A percentile compares a stretch with the other conserved stretches of the same genome.
Evolutionary conservation across 2,329 filamentous ascomycete species (phyloP).

Genomic region (Epichloe festucae): DNA sequence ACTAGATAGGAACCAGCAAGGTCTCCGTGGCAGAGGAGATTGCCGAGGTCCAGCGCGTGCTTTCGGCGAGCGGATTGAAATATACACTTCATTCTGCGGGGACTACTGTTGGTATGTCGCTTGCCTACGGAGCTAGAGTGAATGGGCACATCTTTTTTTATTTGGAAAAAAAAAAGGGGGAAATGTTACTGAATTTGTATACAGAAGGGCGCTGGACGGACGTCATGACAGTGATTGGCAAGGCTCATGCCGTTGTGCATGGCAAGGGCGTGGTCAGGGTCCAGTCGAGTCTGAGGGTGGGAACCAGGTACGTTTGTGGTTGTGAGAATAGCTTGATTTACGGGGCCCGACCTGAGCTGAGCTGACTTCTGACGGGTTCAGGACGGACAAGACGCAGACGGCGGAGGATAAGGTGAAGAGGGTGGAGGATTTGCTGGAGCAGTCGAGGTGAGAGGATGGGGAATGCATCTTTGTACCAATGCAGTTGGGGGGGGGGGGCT

Average conservation of each 20-base stretch:
- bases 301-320: constrained; percentile 47
- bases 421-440: constrained; percentile 37
- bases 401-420: constrained; percentile 67
- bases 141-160: not conserved
- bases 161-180: not conserved
- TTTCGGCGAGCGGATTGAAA: constrained; percentile 67
- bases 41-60: constrained; percentile 73
- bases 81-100: constrained; percentile 90
- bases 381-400: constrained; percentile 76
- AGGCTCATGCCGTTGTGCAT: constrained; percentile 70
- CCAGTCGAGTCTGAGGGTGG: constrained; percentile 79
- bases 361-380: constrained; percentile 15
- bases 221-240: constrained; percentile 75
- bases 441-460: constrained; percentile 1
- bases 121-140: not conserved
- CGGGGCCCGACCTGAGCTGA: not conserved
- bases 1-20: constrained; percentile 64
- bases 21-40: constrained; percentile 72
- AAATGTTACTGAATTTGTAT: not conserved
- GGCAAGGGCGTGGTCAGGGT: constrained; percentile 65
- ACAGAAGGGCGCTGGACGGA: constrained; percentile 84
- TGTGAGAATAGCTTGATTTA: not conserved
- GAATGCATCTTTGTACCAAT: not conserved
- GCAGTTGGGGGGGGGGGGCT: not conserved
- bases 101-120: constrained; percentile 64